These are phyloP conservation scores for Cercospora zeina DNA, from an alignment of 2,329 filamentous ascomycete genomes.

Conservation along the genomic window DNA sequence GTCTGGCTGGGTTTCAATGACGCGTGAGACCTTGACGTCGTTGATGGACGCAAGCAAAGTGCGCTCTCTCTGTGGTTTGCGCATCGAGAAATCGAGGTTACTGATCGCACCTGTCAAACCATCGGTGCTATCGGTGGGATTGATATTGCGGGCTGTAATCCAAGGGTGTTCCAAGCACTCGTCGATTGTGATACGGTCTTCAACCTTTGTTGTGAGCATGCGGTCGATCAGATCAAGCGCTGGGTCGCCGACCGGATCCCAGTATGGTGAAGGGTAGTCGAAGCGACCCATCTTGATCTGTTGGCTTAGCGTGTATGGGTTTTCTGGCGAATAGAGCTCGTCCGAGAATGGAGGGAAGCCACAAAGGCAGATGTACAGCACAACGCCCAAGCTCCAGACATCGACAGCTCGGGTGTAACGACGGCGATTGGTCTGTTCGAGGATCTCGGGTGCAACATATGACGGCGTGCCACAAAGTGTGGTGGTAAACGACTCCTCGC, in stretches of 20 bases:
- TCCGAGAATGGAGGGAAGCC: constrained; percentile 97
- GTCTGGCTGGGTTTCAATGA: constrained; percentile 58
- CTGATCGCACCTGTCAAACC: constrained; percentile 85
- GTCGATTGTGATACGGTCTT: constrained; percentile 81
- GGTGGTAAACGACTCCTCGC: constrained; percentile 96
- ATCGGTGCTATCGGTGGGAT: constrained; percentile 77
- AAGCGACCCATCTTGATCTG: constrained; percentile 89
- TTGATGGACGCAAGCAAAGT: constrained; percentile 83
- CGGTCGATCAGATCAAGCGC: constrained; percentile 90
- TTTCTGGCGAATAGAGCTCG: constrained; percentile 73
- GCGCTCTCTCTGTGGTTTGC: constrained; percentile 77
- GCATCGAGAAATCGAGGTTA: constrained; percentile 77
- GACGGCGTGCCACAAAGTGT: constrained; percentile 88
- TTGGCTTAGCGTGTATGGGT: constrained; percentile 81
- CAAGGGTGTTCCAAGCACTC: constrained; percentile 90
- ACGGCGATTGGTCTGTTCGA: constrained; percentile 76
- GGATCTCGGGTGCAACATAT: constrained; percentile 92
- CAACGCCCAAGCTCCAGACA: constrained; percentile 95
- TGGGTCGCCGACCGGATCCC: constrained; percentile 82
- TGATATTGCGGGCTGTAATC: constrained; percentile 57
- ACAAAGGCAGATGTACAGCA: constrained; percentile 94
- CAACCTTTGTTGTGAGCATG: constrained; percentile 88
- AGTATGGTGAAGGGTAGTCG: constrained; percentile 95
- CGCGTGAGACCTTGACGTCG: constrained; percentile 63
- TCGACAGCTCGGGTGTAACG: constrained; percentile 95